These are phyloP conservation scores for Volvox africanus DNA, from an alignment of 139 green algal species.

Conservation along the genomic window DNA sequence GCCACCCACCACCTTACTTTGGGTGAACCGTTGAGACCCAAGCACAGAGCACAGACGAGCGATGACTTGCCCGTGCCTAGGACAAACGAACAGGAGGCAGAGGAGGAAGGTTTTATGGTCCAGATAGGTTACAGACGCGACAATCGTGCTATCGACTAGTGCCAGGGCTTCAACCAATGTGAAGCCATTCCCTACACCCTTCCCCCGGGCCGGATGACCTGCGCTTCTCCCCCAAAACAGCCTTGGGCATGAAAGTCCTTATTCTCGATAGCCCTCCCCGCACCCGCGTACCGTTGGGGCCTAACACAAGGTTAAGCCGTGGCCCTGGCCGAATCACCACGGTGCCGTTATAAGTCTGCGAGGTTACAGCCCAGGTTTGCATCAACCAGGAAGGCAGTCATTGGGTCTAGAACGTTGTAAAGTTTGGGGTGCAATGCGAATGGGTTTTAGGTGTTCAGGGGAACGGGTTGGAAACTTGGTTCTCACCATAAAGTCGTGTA, in stretches of 20 bases:
- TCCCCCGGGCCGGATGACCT: not conserved
- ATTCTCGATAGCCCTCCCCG: too few species aligned
- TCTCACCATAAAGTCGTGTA: conserved; percentile 36
- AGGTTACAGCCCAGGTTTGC: not conserved
- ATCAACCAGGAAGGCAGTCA: not conserved
- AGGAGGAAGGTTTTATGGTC: not conserved
- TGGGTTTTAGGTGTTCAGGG: too few species aligned
- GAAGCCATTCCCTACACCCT: too few species aligned
- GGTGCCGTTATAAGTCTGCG: conserved; percentile 83
- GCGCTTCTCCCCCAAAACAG: too few species aligned
- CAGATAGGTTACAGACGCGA: not conserved
- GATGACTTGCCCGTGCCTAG: conserved; percentile 93
- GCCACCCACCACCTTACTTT: conserved; percentile 49
- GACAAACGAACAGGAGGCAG: too few species aligned
- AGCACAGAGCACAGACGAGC: conserved; percentile 91
- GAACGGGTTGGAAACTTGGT: not conserved
- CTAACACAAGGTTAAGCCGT: conserved; percentile 94
- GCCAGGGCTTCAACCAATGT: too few species aligned
- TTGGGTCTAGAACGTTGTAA: not conserved
- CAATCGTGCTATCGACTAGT: too few species aligned
- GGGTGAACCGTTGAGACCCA: conserved; percentile 84
- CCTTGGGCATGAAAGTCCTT: not conserved
- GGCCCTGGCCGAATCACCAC: conserved; percentile 78
- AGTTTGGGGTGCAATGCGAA: not conserved
- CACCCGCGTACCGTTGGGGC: conserved; percentile 87